Evolutionary conservation across 345 rosid species (phyloP).

Genomic region (Eucalyptus fibrosa): DNA sequence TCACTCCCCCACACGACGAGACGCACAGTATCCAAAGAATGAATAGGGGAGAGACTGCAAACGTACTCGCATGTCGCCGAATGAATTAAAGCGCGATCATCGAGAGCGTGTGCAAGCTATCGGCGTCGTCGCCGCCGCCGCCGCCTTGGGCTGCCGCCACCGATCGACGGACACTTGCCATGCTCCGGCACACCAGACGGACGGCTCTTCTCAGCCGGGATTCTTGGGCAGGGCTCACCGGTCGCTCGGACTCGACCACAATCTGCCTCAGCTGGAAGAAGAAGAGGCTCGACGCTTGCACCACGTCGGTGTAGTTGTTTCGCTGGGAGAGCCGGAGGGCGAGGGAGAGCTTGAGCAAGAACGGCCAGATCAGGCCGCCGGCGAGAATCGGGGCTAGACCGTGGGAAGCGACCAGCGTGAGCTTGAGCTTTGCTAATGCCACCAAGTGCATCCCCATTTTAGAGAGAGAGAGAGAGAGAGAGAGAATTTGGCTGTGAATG

Average conservation of each 20-base stretch:
- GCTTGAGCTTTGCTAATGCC: neutral
- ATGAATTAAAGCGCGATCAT: neutral
- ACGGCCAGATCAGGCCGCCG: constrained; percentile 1
- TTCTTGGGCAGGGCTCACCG: neutral
- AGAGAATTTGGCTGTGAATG: neutral
- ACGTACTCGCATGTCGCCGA: neutral
- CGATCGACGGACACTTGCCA: neutral
- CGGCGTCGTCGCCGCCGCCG: neutral
- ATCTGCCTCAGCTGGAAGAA: constrained; percentile 1
- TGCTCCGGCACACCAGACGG: neutral
- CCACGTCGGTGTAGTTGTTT: neutral
- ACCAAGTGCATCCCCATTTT: neutral
- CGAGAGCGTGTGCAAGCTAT: neutral
- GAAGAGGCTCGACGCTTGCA: neutral
- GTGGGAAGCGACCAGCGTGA: neutral
- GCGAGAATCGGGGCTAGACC: neutral
- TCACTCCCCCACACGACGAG: neutral
- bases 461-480: neutral
- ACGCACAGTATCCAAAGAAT: neutral
- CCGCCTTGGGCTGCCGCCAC: neutral
- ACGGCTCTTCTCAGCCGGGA: neutral
- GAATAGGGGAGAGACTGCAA: neutral
- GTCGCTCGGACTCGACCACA: neutral
- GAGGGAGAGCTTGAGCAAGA: neutral
- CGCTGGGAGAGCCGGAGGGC: neutral